Percentiles rank a stretch among this genome's conserved stretches.
phyloP scores from a whole-genome alignment of 495 filamentous ascomycete genomes.

The Neurospora sp. region DNA sequence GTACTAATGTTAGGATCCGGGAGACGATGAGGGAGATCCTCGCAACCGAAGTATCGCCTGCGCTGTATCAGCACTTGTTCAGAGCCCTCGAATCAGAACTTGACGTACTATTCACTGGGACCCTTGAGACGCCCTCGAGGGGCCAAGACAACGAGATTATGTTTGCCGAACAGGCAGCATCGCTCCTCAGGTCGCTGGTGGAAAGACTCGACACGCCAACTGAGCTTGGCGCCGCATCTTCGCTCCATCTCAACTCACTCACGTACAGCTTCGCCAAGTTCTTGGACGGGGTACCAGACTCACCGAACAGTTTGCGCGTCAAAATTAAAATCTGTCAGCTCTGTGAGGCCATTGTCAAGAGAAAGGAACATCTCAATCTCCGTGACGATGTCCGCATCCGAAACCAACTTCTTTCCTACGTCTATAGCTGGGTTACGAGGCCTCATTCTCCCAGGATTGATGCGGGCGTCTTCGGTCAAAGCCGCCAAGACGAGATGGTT shows the following conservation, averaged over 20 bases:
- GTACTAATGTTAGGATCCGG: slow-evolving; percentile 48
- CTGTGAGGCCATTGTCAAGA: slow-evolving; percentile 51
- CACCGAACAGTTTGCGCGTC: slow-evolving; percentile 42
- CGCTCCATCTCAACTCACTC: slow-evolving; percentile 48
- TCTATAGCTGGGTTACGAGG: slow-evolving; percentile 54
- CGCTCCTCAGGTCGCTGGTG: slow-evolving; percentile 50
- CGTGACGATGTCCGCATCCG: slow-evolving; percentile 54
- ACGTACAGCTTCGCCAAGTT: slow-evolving; percentile 53
- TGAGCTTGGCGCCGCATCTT: slow-evolving; percentile 45
- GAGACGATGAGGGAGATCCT: slow-evolving; percentile 55
- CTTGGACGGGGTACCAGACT: slow-evolving; percentile 43
- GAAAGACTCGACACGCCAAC: slow-evolving; percentile 49
- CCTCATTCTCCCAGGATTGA: slow-evolving; percentile 33
- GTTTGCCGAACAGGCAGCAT: slow-evolving; percentile 55
- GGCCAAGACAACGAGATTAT: slow-evolving; percentile 49
- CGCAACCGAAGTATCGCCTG: slow-evolving; percentile 47
- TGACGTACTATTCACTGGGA: slow-evolving; percentile 44
- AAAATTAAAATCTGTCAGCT: slow-evolving; percentile 59
- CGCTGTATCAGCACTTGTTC: slow-evolving; percentile 50
- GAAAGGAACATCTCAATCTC: slow-evolving; percentile 56
- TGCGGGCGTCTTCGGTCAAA: slow-evolving; percentile 6
- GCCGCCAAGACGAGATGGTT: slow-evolving; percentile 39
- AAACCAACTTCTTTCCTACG: slow-evolving; percentile 53
- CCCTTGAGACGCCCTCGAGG: slow-evolving; percentile 36
- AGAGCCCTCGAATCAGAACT: slow-evolving; percentile 51